Evolutionary conservation across 129 eudicot genomes (phyloP).

Genomic region (Pseudognaphalium luteoalbum): DNA sequence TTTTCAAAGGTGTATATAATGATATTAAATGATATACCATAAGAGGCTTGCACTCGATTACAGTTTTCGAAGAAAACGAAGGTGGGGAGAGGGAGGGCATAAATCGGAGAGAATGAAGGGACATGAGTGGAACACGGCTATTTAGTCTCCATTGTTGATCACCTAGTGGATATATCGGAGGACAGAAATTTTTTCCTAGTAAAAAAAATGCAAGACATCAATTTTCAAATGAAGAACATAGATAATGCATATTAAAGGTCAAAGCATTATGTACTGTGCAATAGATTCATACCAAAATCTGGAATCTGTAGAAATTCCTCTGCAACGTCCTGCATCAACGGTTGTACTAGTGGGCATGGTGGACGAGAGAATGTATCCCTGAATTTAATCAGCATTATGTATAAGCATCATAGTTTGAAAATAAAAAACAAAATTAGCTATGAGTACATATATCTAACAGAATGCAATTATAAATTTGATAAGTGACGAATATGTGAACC

Average conservation of each 20-base stretch:
- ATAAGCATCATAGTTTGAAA: slow-evolving; percentile 18
- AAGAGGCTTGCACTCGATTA: slow-evolving; percentile 78
- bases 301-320: slow-evolving; percentile 54
- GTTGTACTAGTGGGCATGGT: slow-evolving; percentile 85
- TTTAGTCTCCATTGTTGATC: slow-evolving; percentile 53
- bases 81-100: slow-evolving; percentile 83
- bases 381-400: slow-evolving; percentile 32
- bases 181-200: slow-evolving; percentile 70
- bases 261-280: neutral
- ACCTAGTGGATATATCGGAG: slow-evolving; percentile 87
- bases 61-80: slow-evolving; percentile 66
- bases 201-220: slow-evolving; percentile 28
- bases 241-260: slow-evolving; percentile 4
- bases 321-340: slow-evolving; percentile 47
- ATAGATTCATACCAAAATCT: slow-evolving; percentile 61
- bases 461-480: neutral
- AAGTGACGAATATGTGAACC: neutral
- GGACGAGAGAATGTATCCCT: slow-evolving; percentile 92
- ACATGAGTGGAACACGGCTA: slow-evolving; percentile 56
- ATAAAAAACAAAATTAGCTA: neutral
- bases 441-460: slow-evolving; percentile 8
- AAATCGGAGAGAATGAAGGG: slow-evolving; percentile 60
- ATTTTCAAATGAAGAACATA: slow-evolving; percentile 1
- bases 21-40: slow-evolving; percentile 42
- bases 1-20: neutral